Conservation (phyloP, 164 flowering plant genomes). For the Tetracentron sinense region DNA sequence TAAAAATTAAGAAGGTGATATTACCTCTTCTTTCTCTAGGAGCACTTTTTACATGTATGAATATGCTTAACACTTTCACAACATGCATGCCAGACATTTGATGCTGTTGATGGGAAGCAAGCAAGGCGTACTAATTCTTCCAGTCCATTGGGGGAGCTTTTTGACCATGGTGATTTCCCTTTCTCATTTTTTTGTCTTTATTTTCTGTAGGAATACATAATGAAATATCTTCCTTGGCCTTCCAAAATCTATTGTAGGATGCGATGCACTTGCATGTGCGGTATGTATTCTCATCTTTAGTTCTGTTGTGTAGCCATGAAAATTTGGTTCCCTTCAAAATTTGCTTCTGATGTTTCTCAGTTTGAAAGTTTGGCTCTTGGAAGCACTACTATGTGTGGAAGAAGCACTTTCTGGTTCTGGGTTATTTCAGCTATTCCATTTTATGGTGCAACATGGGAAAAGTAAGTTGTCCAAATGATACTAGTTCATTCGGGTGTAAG, state of each 20-base stretch:
- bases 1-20: neutral
- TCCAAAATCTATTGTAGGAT: conserved; percentile 56
- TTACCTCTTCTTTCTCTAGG: neutral
- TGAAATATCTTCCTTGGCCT: conserved; percentile 9
- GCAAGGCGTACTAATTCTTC: conserved; percentile 98
- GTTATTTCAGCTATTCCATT: conserved; percentile 85
- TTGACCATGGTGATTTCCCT: conserved; percentile 77
- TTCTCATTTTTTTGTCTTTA: conserved; percentile 2
- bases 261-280: conserved; percentile 98
- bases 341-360: conserved; percentile 32
- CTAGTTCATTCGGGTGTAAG: neutral
- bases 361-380: conserved; percentile 90
- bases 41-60: neutral
- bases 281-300: conserved; percentile 40
- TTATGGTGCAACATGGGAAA: conserved; percentile 96
- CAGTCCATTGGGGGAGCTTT: conserved; percentile 97
- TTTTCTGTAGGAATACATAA: conserved; percentile 2
- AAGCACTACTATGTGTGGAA: conserved; percentile 95
- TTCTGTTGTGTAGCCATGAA: conserved; percentile 1
- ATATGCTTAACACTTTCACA: neutral
- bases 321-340: conserved; percentile 1
- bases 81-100: conserved; percentile 72
- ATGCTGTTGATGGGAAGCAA: conserved; percentile 99
- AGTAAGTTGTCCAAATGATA: conserved; percentile 48
- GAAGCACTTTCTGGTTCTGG: conserved; percentile 84